phyloP scores from a whole-genome alignment of 2,329 filamentous ascomycete species.

The Huntiella moniliformis region DNA sequence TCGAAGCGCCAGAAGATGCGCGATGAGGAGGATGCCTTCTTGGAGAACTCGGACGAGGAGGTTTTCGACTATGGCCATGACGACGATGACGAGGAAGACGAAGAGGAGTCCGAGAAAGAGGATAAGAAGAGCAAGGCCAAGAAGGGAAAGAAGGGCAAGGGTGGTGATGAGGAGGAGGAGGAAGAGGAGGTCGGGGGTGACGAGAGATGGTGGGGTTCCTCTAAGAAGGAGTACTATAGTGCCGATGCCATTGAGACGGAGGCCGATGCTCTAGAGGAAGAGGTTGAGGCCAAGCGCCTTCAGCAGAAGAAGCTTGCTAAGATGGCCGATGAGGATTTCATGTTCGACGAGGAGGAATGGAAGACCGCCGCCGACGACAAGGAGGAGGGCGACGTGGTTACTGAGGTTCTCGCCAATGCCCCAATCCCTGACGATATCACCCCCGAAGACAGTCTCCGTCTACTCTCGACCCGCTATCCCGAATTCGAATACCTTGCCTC shows the following conservation, averaged over 20 bases:
- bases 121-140: constrained; percentile 25
- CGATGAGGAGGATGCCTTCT: constrained; percentile 43
- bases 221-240: constrained; percentile 82
- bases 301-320: constrained; percentile 80
- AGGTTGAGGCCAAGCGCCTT: constrained; percentile 69
- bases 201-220: constrained; percentile 66
- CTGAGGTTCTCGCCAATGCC: constrained; percentile 67
- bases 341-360: constrained; percentile 85
- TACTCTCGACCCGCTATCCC: constrained; percentile 68
- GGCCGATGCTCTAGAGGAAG: constrained; percentile 66
- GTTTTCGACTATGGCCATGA: constrained; percentile 29
- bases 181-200: constrained; percentile 38
- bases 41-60: constrained; percentile 45
- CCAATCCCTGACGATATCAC: constrained; percentile 67
- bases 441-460: constrained; percentile 51
- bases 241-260: constrained; percentile 54
- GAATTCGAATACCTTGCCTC: constrained; percentile 76
- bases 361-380: constrained; percentile 34
- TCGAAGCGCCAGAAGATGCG: constrained; percentile 58
- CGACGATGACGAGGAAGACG: constrained; percentile 21
- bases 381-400: constrained; percentile 41
- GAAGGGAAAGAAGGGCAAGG: constrained; percentile 16
- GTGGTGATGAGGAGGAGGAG: constrained; percentile 35
- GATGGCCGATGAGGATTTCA: constrained; percentile 83
- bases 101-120: constrained; percentile 24